Evolutionary conservation across 805 yeast genomes (phyloP), one percentile per base, ranked within the genome.

Genomic region (Ogataea neopini): DNA sequence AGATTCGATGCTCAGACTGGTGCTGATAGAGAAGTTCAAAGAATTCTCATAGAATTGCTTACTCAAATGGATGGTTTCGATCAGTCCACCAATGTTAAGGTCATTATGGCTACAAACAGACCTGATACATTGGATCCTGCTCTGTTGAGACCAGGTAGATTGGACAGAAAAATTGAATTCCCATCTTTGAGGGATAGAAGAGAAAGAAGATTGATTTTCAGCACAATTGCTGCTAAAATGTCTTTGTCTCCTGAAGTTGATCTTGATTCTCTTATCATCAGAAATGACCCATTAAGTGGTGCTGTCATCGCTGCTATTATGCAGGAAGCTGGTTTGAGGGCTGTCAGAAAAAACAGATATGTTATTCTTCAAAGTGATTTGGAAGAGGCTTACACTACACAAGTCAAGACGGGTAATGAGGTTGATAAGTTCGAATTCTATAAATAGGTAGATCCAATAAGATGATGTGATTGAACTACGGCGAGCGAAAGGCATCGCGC

Each of bases 41-140:
- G 99, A 75, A 94, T 92, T 57, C 76, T 94, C 69, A 84, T 94
- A 64, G 99, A 94, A 73, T 77, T 94, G 64, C 78, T 94, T 62
- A 94, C 95, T 61, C 99, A 94, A 73, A 94, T 94, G 99, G 99
- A 94, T 71, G 99, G 99, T 43, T 94, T 94, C 61, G 99, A 94
- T 66, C 99, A 94, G 73, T 74, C 86, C 1, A 82, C 96, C 6
- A 91, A 90, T 54, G 99, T 94, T 44, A 94, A 94, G 74, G 97
- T 94, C 30, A 94, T 94, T 54, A 94, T 94, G 99, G 99, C 99
- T 35, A 94, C 99, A 10, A 94, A 94, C 72, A 86, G 99, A 73
- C 96, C 97, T n/a, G 99, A 94, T 66, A 94, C 99, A 2, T 80
- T 94, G 59, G 99, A 94, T 71, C 99, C 99, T 4, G 99, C 99